Conservation (phyloP, 129 eudicot species). For the Silybum marianum region DNA sequence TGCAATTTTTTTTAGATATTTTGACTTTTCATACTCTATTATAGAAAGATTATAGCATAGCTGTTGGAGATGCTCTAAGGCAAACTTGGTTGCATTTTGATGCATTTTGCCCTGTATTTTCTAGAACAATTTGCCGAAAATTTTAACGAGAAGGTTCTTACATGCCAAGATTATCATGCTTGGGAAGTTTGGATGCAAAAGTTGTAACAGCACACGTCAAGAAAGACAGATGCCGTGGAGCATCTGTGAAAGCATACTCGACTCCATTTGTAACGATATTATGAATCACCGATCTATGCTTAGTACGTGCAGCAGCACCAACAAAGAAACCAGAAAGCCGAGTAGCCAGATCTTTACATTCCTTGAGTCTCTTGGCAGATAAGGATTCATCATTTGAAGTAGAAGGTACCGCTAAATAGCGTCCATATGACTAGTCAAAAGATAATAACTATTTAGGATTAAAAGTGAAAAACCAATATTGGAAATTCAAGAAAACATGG, state of each 20-base stretch:
- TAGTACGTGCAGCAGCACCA: constrained; percentile 70
- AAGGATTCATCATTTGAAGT: constrained; percentile 42
- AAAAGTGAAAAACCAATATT: background rate
- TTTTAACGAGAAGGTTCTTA: constrained; percentile 40
- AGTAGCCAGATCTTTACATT: constrained; percentile 78
- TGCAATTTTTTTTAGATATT: too few species aligned
- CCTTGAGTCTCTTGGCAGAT: constrained; percentile 57
- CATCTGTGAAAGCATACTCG: constrained; percentile 65
- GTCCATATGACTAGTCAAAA: constrained; percentile 63
- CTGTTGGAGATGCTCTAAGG: too few species aligned
- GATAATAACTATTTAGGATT: constrained; percentile 2
- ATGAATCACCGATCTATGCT: constrained; percentile 56
- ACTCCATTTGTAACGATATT: constrained; percentile 76
- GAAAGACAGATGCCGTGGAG: constrained; percentile 67
- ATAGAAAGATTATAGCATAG: too few species aligned
- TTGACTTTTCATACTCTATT: too few species aligned
- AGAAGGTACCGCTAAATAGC: constrained; percentile 47
- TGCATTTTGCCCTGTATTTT: background rate
- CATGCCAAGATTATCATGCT: constrained; percentile 64
- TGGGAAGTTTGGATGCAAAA: constrained; percentile 75
- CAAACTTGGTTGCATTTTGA: background rate
- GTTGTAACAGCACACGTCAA: constrained; percentile 65
- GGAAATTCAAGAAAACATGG: background rate
- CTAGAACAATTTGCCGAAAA: background rate
- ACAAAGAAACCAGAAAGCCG: constrained; percentile 71